Conservation (phyloP, 2,329 filamentous ascomycete species). For the Trichoderma sp. region DNA sequence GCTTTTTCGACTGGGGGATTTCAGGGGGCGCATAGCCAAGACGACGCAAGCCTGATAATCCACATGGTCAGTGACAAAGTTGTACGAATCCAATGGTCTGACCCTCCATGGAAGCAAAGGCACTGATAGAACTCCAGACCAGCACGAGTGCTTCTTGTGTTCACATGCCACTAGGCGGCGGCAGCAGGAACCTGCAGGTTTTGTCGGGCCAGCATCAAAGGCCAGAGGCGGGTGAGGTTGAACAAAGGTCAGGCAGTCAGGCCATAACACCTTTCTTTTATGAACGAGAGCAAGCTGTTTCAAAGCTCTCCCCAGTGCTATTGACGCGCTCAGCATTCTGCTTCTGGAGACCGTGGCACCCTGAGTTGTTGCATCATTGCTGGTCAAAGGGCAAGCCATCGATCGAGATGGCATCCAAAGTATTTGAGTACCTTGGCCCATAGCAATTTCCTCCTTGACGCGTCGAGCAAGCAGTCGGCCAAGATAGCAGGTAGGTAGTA, state of each 20-base stretch:
- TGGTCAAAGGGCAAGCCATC: background rate
- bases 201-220: background rate
- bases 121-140: background rate
- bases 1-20: background rate
- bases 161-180: background rate
- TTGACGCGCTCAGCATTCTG: too few relatives aligned
- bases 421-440: too few relatives aligned
- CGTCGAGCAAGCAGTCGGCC: background rate
- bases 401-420: background rate
- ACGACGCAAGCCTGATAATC: background rate
- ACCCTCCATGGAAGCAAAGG: too few relatives aligned
- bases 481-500: background rate
- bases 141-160: too few relatives aligned
- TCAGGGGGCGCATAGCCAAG: conserved; percentile 5
- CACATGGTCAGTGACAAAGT: background rate
- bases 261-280: too few relatives aligned
- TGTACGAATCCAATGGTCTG: too few relatives aligned
- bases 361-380: too few relatives aligned
- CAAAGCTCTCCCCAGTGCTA: too few relatives aligned
- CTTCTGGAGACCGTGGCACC: too few relatives aligned
- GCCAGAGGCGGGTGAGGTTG: background rate
- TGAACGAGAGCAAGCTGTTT: too few relatives aligned
- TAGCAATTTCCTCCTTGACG: too few relatives aligned
- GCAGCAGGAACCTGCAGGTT: too few relatives aligned
- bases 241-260: background rate